phyloP scores from a whole-genome alignment of 345 rosid species.

The Raphanus raphanistrum region DNA sequence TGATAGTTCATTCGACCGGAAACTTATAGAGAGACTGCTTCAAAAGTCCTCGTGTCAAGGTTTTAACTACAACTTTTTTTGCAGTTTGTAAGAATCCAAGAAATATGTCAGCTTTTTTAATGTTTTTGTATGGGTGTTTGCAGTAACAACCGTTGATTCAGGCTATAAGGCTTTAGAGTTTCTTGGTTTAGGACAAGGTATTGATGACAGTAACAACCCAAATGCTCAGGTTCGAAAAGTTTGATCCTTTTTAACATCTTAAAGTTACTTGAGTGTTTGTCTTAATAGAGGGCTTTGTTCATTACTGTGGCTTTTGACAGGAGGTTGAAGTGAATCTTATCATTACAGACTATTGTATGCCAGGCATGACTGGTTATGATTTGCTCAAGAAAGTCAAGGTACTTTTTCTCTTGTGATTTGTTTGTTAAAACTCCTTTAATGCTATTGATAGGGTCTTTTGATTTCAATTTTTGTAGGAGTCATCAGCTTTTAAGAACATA shows the following conservation, averaged over 20 bases:
- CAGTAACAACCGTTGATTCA: constrained; percentile 91
- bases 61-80: no score
- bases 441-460: background rate
- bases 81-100: background rate
- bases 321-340: constrained; percentile 70
- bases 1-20: constrained; percentile 78
- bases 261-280: background rate
- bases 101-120: constrained; percentile 19
- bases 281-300: background rate
- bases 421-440: background rate
- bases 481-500: constrained; percentile 61
- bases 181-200: constrained; percentile 49
- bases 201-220: constrained; percentile 25
- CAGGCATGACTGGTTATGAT: constrained; percentile 89
- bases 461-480: constrained; percentile 45
- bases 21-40: constrained; percentile 83
- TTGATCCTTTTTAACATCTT: constrained; percentile 4
- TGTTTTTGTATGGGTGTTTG: background rate
- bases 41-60: constrained; percentile 94
- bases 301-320: constrained; percentile 28
- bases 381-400: constrained; percentile 80
- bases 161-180: constrained; percentile 87
- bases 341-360: constrained; percentile 89
- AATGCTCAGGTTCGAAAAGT: constrained; percentile 26
- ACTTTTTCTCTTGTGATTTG: constrained; percentile 1